A percentile compares a stretch with the other conserved stretches of the same genome.
Evolutionary conservation across 1,284 basidiomycete genomes (phyloP).

Genomic region (Ustilago lituana): DNA sequence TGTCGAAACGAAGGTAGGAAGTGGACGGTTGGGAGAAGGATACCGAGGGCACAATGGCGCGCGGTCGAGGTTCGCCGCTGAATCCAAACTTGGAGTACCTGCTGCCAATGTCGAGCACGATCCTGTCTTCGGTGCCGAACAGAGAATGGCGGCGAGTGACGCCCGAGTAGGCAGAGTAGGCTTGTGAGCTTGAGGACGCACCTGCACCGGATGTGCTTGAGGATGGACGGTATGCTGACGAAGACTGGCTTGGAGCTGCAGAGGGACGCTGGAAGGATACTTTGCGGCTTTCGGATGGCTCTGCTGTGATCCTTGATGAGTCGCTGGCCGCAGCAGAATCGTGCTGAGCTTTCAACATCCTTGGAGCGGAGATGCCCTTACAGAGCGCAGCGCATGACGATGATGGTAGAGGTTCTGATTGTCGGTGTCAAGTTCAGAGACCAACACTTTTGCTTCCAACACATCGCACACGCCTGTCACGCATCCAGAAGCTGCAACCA

Average conservation of each 20-base stretch:
- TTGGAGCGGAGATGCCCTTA: background rate
- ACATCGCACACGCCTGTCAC: conserved; percentile 2
- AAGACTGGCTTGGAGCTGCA: conserved; percentile 16
- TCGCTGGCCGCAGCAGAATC: background rate
- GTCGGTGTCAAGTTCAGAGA: conserved; percentile 4
- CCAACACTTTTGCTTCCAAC: conserved; percentile 18
- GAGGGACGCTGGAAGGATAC: conserved; percentile 29
- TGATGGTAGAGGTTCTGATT: conserved; percentile 6
- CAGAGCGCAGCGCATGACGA: too few relatives aligned
- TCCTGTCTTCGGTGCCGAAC: conserved; percentile 54
- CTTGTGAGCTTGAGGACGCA: conserved; percentile 7
- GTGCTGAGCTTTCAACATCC: conserved; percentile 13
- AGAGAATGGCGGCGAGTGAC: conserved; percentile 49
- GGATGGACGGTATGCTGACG: conserved; percentile 10
- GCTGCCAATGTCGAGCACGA: conserved; percentile 62
- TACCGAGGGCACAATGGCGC: conserved; percentile 66
- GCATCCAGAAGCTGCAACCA: too few relatives aligned
- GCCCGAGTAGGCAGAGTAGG: conserved; percentile 26
- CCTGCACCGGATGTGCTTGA: background rate
- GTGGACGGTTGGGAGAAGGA: conserved; percentile 46
- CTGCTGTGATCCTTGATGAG: background rate
- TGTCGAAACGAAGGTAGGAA: conserved; percentile 26
- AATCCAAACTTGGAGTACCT: conserved; percentile 59
- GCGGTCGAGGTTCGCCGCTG: conserved; percentile 60
- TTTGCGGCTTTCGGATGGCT: conserved; percentile 20